These are phyloP conservation scores for Allomyces macrogynus DNA, from an alignment of 192 early-diverging fungal species.

Conservation along the genomic window DNA sequence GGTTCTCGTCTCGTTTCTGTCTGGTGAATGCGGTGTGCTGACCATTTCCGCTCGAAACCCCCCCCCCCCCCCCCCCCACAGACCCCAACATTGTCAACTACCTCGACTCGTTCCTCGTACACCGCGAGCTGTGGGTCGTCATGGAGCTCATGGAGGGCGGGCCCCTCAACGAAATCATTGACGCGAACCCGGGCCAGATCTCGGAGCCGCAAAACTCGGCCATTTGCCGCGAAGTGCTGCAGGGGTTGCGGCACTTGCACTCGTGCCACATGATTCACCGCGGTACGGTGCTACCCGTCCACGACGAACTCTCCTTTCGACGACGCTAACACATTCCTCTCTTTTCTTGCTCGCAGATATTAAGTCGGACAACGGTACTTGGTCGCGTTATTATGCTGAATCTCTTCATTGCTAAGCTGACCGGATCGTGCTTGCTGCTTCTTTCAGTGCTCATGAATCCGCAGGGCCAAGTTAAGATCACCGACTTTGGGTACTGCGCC, in stretches of 20 bases:
- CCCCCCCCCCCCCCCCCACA: no score
- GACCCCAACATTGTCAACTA: constrained; percentile 95
- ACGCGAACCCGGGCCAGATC: constrained; percentile 54
- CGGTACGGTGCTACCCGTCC: not conserved
- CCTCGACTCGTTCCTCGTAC: constrained; percentile 74
- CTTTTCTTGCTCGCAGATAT: constrained; percentile 28
- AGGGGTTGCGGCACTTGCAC: constrained; percentile 64
- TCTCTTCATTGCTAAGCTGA: no score
- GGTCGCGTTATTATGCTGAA: no score
- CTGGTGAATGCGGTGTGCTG: no score
- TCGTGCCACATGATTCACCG: constrained; percentile 66
- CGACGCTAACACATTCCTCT: no score
- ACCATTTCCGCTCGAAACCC: no score
- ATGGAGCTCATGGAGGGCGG: constrained; percentile 99
- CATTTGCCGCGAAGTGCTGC: constrained; percentile 61
- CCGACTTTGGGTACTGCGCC: constrained; percentile 90
- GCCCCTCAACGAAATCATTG: constrained; percentile 88
- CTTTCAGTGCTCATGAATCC: not conserved
- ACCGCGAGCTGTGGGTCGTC: constrained; percentile 70
- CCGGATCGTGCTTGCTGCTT: no score
- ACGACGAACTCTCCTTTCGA: no score
- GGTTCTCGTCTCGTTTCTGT: no score
- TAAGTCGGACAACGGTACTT: constrained; percentile 52
- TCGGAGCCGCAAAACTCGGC: constrained; percentile 82
- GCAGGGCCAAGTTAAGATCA: constrained; percentile 17